Percentiles rank a stretch among this genome's conserved stretches.
Conservation (phyloP, 192 early-diverging fungal species). For the Rhizophagus clarus region DNA sequence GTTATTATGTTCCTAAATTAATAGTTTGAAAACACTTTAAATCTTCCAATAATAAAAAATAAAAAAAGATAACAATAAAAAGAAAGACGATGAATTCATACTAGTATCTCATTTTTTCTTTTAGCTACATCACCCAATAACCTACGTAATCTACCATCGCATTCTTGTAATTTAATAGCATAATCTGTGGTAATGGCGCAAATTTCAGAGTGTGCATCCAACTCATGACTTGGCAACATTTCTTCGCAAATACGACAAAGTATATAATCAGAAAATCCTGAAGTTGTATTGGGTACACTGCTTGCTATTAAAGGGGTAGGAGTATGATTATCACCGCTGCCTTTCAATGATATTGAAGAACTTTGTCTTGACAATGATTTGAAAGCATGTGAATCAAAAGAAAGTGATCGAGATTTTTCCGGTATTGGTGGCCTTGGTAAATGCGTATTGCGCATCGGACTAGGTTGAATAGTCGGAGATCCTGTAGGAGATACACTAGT, state of each 20-base stretch:
- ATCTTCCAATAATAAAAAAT: conserved; percentile 44
- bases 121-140: conserved; percentile 54
- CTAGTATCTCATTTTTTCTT: conserved; percentile 47
- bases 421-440: conserved; percentile 9
- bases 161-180: conserved; percentile 65
- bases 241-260: conserved; percentile 91
- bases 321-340: not conserved
- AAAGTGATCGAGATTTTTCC: conserved; percentile 19
- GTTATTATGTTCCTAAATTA: conserved; percentile 45
- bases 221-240: conserved; percentile 58
- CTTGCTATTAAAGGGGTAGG: not conserved
- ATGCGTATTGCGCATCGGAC: conserved; percentile 15
- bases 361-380: conserved; percentile 1
- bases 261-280: conserved; percentile 42
- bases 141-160: conserved; percentile 57
- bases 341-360: conserved; percentile 24
- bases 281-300: not conserved
- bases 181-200: conserved; percentile 77
- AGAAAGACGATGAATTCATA: conserved; percentile 40
- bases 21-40: conserved; percentile 42
- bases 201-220: conserved; percentile 79
- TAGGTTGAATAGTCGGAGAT: conserved; percentile 24
- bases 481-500: conserved; percentile 22
- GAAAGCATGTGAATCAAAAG: conserved; percentile 22
- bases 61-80: conserved; percentile 44